Evolutionary conservation across 2,329 filamentous ascomycete species (phyloP).

Genomic region (Metarhizium anisopliae): DNA sequence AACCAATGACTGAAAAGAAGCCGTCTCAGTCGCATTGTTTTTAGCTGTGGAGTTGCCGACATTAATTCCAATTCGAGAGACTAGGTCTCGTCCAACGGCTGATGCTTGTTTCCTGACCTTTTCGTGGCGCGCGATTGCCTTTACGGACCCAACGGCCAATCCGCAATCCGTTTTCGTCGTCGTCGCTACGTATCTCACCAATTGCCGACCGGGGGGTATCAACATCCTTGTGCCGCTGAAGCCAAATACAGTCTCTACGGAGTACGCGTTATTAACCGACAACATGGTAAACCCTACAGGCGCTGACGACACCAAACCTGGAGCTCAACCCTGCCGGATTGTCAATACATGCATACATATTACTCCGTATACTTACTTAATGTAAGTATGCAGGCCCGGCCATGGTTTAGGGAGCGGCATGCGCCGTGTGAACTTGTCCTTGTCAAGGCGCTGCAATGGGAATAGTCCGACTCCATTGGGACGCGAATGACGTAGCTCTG

Average conservation of each 20-base stretch:
- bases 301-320: background rate
- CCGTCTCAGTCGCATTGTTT: too few species aligned
- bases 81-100: too few species aligned
- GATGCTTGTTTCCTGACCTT: too few species aligned
- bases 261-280: background rate
- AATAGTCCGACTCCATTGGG: background rate
- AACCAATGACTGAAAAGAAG: too few species aligned
- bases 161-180: background rate
- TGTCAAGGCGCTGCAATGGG: background rate
- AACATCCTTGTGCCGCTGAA: background rate
- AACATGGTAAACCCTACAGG: too few species aligned
- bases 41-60: too few species aligned
- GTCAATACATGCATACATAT: too few species aligned
- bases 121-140: background rate
- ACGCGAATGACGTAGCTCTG: background rate
- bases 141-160: background rate
- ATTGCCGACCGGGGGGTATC: background rate
- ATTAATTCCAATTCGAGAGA: too few species aligned
- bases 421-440: background rate
- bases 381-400: too few species aligned
- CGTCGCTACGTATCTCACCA: background rate
- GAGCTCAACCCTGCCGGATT: background rate
- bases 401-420: background rate
- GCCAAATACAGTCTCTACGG: background rate
- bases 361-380: too few species aligned